Evolutionary conservation across 73 alveolate genomes (phyloP), one percentile per base, ranked within the genome.

Genomic region (Paramecium pentaurelia): DNA sequence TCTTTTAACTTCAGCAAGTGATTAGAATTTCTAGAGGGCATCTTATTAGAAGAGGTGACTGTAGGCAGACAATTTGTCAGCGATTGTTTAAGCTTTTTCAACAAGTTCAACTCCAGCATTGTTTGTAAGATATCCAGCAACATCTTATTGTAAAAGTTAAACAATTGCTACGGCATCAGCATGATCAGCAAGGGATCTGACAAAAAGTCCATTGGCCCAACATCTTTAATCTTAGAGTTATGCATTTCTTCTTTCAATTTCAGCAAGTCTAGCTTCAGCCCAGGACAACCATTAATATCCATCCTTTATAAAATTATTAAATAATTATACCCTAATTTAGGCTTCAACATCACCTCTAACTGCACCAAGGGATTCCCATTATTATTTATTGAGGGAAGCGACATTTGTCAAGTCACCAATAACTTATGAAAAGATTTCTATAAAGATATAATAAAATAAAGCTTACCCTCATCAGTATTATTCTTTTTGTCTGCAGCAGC

Each of bases 241-340:
- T 27, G 47, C 91, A 45, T 42, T 80, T 42, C 58, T 80, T 40
- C 75, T 80, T 47, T 34, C 91, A 16, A 80, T 80, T 80, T 80
- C 91, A 44, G 91, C 91, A 45, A 80, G 75, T 80, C 91, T 80
- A 4, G 64, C n/a, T 80, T 80, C 91, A 80, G 91, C 91, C 71
- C 71, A 80, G 14, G 71, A 12, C 54, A 80, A 40, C 91, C 91
- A 80, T 80, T 49, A 25, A 47, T 80, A 80, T 12, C 77, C 75
- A 49, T 80, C 91, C 91, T 80, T 30, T 20, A 2, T n/a, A 18
- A 36, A 37, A 18, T 9, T 73, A 27, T 42, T 22, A 45, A 44
- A 22, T 16, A 80, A 22, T 80, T 20, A 47, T 80, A 80, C 91
- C 6, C 32, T 40, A 30, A 80, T 25, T 80, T 80, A 80, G 47